phyloP scores from a whole-genome alignment of 2,329 filamentous ascomycete species.

The Cercospora citrullina region DNA sequence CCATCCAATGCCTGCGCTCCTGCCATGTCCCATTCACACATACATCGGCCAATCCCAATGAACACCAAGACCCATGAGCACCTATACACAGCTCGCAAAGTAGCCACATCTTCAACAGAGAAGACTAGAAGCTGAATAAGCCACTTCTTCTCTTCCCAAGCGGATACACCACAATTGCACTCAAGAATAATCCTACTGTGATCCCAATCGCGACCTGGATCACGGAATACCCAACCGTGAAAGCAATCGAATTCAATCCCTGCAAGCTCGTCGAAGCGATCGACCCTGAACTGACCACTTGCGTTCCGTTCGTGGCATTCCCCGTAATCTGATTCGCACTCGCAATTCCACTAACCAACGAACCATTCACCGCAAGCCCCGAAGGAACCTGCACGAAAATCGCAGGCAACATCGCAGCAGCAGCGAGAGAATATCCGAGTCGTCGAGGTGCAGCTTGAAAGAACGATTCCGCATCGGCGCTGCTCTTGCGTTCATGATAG shows the following conservation, averaged over 20 bases:
- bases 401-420: conserved; percentile 79
- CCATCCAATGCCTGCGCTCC: background rate
- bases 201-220: conserved; percentile 55
- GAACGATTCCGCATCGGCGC: conserved; percentile 32
- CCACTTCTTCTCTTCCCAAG: conserved; percentile 51
- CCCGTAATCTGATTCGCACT: conserved; percentile 57
- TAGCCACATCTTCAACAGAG: background rate
- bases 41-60: background rate
- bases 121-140: conserved; percentile 42
- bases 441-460: conserved; percentile 43
- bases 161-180: conserved; percentile 52
- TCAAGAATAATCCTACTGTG: conserved; percentile 52
- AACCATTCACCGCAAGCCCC: conserved; percentile 59
- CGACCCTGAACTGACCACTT: conserved; percentile 43
- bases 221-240: conserved; percentile 51
- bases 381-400: conserved; percentile 72
- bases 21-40: background rate
- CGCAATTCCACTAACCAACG: conserved; percentile 57
- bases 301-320: conserved; percentile 46
- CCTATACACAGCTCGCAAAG: background rate
- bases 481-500: background rate
- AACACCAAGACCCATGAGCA: background rate
- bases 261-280: conserved; percentile 30
- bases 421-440: conserved; percentile 74
- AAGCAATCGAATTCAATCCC: conserved; percentile 46